These are phyloP conservation scores for Chlorophyllum brunneum DNA, from an alignment of 768 basidiomycete genomes.

Conservation along the genomic window DNA sequence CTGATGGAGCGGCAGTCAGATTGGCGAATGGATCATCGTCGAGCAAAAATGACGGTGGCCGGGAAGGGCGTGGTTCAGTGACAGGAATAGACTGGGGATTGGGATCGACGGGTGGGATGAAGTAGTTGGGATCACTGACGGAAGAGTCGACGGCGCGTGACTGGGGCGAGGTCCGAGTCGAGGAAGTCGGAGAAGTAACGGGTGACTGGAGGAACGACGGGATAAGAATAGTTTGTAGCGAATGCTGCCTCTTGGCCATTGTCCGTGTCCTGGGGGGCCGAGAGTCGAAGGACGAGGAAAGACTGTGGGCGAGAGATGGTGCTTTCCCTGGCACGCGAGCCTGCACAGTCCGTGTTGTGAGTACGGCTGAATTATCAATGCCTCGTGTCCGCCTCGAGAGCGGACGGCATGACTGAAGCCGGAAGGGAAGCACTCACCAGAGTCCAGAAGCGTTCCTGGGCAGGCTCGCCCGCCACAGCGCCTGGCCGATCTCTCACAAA, in stretches of 20 bases:
- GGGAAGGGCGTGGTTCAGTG: conserved; percentile 25
- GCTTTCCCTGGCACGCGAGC: conserved; percentile 18
- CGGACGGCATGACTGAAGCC: no score
- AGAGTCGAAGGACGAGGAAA: conserved; percentile 13
- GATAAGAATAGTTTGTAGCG: conserved; percentile 48
- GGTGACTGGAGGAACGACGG: conserved; percentile 39
- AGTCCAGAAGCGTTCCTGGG: conserved; percentile 18
- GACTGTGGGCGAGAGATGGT: conserved; percentile 12
- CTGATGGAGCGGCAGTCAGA: conserved; percentile 31
- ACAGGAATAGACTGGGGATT: conserved; percentile 9
- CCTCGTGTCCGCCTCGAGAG: no score
- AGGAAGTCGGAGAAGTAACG: conserved; percentile 22
- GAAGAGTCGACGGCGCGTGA: neutral
- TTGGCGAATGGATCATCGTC: conserved; percentile 79
- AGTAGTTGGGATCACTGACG: neutral
- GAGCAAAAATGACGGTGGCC: conserved; percentile 45
- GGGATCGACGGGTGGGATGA: conserved; percentile 11
- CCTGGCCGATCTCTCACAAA: conserved; percentile 27
- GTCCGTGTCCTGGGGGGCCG: conserved; percentile 5
- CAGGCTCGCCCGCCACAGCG: conserved; percentile 15
- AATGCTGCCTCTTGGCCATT: conserved; percentile 50
- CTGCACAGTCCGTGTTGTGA: conserved; percentile 6
- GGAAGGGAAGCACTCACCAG: conserved; percentile 26
- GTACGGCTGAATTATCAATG: no score
- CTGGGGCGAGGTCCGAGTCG: no score